Conservation (phyloP, 371 early-diverging fungal species). For the Mortierella sp. region DNA sequence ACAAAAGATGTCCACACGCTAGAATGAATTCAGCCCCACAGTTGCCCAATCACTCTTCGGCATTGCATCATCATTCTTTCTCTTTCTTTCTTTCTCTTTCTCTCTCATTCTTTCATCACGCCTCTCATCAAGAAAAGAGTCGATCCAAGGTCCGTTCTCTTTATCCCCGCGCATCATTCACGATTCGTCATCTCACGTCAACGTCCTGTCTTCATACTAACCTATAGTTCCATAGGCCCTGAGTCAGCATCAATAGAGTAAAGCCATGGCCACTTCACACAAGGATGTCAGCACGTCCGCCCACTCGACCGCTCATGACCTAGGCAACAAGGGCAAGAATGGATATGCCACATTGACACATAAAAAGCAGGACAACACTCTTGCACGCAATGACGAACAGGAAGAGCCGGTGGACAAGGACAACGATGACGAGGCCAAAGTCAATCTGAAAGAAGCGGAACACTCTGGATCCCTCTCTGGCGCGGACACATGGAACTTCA, state of each 20-base stretch:
- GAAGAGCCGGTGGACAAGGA: conserved; percentile 33
- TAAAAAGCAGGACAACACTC: conserved; percentile 34
- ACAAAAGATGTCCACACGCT: not conserved
- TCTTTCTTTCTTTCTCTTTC: not conserved
- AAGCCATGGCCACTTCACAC: not conserved
- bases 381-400: conserved; percentile 29
- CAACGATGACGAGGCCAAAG: not conserved
- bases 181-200: conserved; percentile 41
- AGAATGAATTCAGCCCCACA: not conserved
- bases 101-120: not conserved
- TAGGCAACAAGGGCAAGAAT: conserved; percentile 7
- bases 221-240: too few relatives aligned
- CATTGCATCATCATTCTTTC: not conserved
- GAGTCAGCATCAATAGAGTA: too few relatives aligned
- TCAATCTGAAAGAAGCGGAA: not conserved
- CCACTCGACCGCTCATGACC: conserved; percentile 31
- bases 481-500: conserved; percentile 72
- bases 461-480: conserved; percentile 24
- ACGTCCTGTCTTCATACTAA: too few relatives aligned
- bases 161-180: not conserved
- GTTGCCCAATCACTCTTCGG: not conserved
- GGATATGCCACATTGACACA: conserved; percentile 25
- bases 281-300: conserved; percentile 16
- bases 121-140: not conserved
- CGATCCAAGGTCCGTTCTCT: too few relatives aligned